A percentile compares a stretch with the other conserved stretches of the same genome.
Evolutionary conservation across 179 eudicot species (phyloP).

Genomic region (Carnegiea gigantea): DNA sequence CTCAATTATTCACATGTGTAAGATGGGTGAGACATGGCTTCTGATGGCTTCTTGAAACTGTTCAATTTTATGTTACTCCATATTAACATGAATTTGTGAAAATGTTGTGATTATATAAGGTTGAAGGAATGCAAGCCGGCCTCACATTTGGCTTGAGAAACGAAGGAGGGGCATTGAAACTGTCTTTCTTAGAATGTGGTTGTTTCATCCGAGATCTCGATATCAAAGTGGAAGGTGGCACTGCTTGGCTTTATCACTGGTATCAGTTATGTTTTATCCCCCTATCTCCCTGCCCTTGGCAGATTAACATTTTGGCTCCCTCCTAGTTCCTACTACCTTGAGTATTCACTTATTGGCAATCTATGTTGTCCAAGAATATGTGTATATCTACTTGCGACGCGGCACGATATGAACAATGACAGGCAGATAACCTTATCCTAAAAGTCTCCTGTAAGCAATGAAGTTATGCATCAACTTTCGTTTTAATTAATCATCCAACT

Average conservation of each 20-base stretch:
- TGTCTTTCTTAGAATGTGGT: constrained; percentile 73
- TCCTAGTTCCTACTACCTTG: background rate
- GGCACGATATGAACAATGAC: background rate
- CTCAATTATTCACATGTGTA: background rate
- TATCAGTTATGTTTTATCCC: constrained; percentile 30
- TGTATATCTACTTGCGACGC: background rate
- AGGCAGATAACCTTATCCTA: background rate
- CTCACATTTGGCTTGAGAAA: constrained; percentile 60
- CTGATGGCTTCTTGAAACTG: background rate
- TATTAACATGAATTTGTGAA: constrained; percentile 18
- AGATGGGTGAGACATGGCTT: background rate
- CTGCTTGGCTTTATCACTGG: constrained; percentile 99
- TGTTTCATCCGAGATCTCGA: constrained; percentile 68
- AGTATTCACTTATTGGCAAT: background rate
- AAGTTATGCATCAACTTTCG: background rate
- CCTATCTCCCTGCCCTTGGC: background rate
- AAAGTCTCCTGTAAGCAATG: background rate
- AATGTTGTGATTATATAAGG: constrained; percentile 45
- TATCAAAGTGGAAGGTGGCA: constrained; percentile 83
- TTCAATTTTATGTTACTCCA: background rate
- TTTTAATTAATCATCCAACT: background rate
- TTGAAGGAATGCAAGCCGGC: constrained; percentile 89
- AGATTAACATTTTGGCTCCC: constrained; percentile 9
- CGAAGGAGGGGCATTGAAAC: constrained; percentile 57
- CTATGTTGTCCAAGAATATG: background rate